These are phyloP conservation scores for Monosporascus sp. DNA, from an alignment of 2,329 filamentous ascomycete species.

Conservation along the genomic window DNA sequence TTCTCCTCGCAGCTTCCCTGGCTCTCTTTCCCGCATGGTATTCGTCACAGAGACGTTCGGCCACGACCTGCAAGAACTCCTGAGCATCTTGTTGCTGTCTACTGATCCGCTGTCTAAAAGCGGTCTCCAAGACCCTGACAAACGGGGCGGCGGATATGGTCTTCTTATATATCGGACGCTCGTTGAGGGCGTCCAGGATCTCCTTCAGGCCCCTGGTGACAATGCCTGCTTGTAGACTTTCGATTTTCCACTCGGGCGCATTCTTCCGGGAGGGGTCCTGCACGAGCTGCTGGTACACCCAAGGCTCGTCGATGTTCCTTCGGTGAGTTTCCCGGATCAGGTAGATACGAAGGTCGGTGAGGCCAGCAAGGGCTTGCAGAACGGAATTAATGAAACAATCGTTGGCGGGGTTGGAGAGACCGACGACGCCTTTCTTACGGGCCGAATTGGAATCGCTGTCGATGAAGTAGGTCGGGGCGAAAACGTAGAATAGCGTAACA, in stretches of 20 bases:
- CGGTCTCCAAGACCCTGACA: conserved; percentile 73
- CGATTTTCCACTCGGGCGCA: conserved; percentile 50
- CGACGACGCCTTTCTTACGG: conserved; percentile 83
- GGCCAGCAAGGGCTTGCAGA: conserved; percentile 83
- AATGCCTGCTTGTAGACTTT: conserved; percentile 69
- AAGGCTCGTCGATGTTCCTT: conserved; percentile 69
- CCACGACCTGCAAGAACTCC: conserved; percentile 91
- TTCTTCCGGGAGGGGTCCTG: conserved; percentile 34
- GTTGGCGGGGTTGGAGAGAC: conserved; percentile 85
- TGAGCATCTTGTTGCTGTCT: conserved; percentile 96
- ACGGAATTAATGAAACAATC: conserved; percentile 97
- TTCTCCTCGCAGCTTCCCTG: conserved; percentile 48
- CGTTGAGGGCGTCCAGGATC: conserved; percentile 86
- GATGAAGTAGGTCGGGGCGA: conserved; percentile 93
- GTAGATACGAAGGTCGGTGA: conserved; percentile 84
- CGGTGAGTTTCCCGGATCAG: conserved; percentile 88
- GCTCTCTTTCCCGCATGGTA: conserved; percentile 81
- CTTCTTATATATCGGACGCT: conserved; percentile 88
- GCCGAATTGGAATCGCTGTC: conserved; percentile 66
- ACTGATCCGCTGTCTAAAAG: conserved; percentile 86
- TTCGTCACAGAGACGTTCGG: conserved; percentile 88
- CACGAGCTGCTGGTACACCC: conserved; percentile 64
- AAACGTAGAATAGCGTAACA: conserved; percentile 92
- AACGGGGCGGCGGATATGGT: conserved; percentile 86
- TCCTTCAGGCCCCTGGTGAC: conserved; percentile 87